Base-by-base conservation (phyloP, 2,329 filamentous ascomycete species). In the Aspergillus sp. region DNA sequence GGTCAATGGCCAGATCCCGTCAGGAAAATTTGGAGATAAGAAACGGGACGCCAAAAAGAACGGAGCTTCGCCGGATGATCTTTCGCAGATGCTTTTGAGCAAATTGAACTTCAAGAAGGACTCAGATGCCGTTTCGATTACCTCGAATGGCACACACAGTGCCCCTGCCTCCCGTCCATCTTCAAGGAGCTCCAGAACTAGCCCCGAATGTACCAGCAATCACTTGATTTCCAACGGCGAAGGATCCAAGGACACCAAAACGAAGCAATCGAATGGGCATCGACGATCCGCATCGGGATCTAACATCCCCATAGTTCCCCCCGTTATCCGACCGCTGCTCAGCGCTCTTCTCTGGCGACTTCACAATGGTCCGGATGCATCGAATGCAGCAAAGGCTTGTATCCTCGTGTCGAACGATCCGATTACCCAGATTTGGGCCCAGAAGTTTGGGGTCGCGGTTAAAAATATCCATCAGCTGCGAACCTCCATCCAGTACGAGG, bases 401-500 rank as follows among this genome's bases (percentile, higher is more conserved):
- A 71, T 73, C 32, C 57, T 74, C 6, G 63, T 73, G 27, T 68
- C 68, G 34, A 73, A 73, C 40, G 68, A 72, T 40, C 67, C 64
- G 9, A 56, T 58, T 37, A 70, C 66, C 5, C 68, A 71, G 47
- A 50, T 63, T 2, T 71, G 68, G 68, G 70, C 70, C 5, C 70
- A 71, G 48, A 73, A 72, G 43, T 73, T 73, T 46, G 69, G 69
- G 7, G 68, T 74, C 35, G 63, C 61, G 2, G 67, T 70, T 27
- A 73, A 73, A 54, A 74, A 71, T 44, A 71, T 73, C 45, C 67
- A 72, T 41, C 71, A 74, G 47, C 51, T 74, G 39, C 69, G 71
- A 31, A 72, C 68, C 10, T 67, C 69, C 19, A 71, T 74, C 44
- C 68, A 71, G 44, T 67, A 71, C 47, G 70, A 73, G 49, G 69